Conservation (phyloP, 139 green algal genomes). For the Axilococcus clingmanii region DNA sequence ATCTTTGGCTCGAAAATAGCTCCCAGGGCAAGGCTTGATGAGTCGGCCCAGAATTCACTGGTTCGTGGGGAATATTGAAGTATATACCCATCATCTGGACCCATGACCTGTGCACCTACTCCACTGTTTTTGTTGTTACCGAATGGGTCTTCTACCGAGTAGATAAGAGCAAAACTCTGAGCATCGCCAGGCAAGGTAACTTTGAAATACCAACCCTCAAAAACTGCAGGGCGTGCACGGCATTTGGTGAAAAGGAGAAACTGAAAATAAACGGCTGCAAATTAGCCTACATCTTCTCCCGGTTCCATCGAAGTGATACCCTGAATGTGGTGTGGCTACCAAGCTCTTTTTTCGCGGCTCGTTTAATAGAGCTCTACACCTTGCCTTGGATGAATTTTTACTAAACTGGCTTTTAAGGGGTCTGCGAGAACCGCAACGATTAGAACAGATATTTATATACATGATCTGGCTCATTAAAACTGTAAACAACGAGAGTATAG, state of each 20-base stretch:
- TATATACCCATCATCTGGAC: conserved; percentile 83
- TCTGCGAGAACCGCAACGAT: no score
- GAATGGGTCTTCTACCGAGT: conserved; percentile 81
- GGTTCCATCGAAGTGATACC: conserved; percentile 27
- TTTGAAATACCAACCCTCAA: conserved; percentile 96
- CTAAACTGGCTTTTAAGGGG: no score
- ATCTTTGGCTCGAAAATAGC: conserved; percentile 32
- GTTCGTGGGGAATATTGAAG: conserved; percentile 66
- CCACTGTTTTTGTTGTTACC: conserved; percentile 27
- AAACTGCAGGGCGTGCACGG: conserved; percentile 36
- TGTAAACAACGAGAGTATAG: no score
- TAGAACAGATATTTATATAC: no score
- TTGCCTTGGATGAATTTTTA: no score
- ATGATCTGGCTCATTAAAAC: no score
- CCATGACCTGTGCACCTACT: conserved; percentile 83
- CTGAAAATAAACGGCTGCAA: not conserved
- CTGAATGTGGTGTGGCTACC: conserved; percentile 12
- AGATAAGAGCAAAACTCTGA: conserved; percentile 91
- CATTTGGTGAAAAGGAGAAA: not conserved
- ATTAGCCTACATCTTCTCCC: conserved; percentile 5
- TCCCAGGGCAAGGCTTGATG: conserved; percentile 50
- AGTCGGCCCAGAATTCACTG: conserved; percentile 67
- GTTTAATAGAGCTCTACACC: not conserved
- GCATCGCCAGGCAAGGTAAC: conserved; percentile 71
- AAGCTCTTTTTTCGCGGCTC: not conserved